Conservation (phyloP, 2,329 filamentous ascomycete species). For the Aureobasidium uvarum region DNA sequence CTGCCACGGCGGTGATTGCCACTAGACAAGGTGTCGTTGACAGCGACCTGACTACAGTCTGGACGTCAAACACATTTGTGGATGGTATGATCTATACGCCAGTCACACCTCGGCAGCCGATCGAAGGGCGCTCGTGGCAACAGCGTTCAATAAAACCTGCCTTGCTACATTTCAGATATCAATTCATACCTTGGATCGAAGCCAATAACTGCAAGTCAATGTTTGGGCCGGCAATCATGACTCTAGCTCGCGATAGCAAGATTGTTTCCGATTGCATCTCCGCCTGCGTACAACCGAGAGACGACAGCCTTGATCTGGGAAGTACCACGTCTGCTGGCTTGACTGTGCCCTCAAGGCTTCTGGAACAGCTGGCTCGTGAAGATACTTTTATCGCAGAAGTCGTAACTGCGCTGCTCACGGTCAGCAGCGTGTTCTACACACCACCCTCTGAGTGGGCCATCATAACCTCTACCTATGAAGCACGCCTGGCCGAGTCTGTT, state of each 20-base stretch:
- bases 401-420: not conserved
- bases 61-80: not conserved
- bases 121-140: constrained; percentile 1
- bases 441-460: not conserved
- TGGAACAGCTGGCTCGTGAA: constrained; percentile 1
- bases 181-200: constrained; percentile 7
- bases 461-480: not conserved
- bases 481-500: not conserved
- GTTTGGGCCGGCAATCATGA: constrained; percentile 7
- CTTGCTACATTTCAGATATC: constrained; percentile 5
- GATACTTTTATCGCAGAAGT: not conserved
- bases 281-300: not conserved
- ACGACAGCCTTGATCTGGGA: not conserved
- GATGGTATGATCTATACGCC: not conserved
- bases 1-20: not conserved
- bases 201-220: constrained; percentile 12
- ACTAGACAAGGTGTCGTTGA: not conserved
- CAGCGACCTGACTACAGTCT: not conserved
- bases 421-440: not conserved
- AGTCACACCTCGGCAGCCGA: not conserved
- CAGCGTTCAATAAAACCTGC: not conserved
- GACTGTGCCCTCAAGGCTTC: not conserved
- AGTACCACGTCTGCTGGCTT: not conserved
- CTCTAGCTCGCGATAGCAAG: constrained; percentile 15
- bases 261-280: constrained; percentile 8